A percentile compares a stretch with the other conserved stretches of the same genome.
Conservation (phyloP, 2,329 filamentous ascomycete species). For the Colletotrichum australisinense region DNA sequence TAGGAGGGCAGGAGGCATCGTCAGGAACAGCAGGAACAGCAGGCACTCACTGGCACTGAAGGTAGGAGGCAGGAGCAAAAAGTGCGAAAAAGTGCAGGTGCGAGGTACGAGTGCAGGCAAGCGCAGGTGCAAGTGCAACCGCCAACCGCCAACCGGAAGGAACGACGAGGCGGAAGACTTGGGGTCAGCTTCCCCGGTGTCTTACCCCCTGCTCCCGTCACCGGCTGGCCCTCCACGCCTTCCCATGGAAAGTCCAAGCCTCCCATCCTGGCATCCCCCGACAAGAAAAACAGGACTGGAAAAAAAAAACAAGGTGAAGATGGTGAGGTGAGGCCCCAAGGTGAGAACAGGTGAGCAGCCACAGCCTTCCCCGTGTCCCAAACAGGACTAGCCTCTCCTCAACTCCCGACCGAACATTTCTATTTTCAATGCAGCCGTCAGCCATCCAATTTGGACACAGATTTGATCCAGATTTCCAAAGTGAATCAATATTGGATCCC, state of each 20-base stretch:
- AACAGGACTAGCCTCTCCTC: slow-evolving; percentile 9
- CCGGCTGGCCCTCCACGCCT: background rate
- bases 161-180: slow-evolving; percentile 2
- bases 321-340: background rate
- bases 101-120: background rate
- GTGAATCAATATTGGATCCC: background rate
- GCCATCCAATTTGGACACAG: background rate
- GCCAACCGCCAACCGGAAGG: slow-evolving; percentile 2
- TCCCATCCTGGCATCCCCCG: background rate
- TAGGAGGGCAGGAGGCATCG: background rate
- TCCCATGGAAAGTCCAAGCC: background rate
- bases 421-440: slow-evolving; percentile 17
- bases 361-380: slow-evolving; percentile 4
- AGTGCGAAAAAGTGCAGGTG: background rate
- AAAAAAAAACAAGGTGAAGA: background rate
- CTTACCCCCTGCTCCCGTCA: background rate
- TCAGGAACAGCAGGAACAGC: background rate
- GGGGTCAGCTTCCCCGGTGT: slow-evolving; percentile 5
- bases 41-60: too few species aligned
- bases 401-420: slow-evolving; percentile 26
- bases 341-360: slow-evolving; percentile 8
- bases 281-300: too few species aligned
- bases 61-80: background rate
- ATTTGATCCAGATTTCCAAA: background rate
- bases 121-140: background rate